Evolutionary conservation across 2,329 filamentous ascomycete species (phyloP), one percentile per base, ranked within the genome.

Genomic region (Fusarium pseudograminearum): DNA sequence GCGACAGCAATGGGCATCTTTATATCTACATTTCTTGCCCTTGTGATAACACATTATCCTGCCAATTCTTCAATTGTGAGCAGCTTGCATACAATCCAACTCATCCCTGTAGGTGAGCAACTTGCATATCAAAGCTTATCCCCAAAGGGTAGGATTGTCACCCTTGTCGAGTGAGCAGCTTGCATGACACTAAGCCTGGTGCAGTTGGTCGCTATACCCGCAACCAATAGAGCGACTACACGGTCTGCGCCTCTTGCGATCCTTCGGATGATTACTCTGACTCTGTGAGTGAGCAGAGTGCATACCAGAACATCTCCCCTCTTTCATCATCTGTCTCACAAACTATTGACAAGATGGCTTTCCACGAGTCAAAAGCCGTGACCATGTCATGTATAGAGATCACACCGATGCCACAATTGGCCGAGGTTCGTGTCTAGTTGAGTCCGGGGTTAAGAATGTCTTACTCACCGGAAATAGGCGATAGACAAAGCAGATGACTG

Each of bases 401-500:
- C 33, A 57, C 44, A 31, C 42, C 36, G 1, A 68, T 68, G 65
- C 45, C 65, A 2, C 59, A 69, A 34, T 46, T 68, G 12, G 48
- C 34, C 1, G 65, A 66, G 41, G 66, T 69, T 42, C 7, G 54
- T 65, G 6, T 20, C 1, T 2, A 12, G 7, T 0, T 0, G 2
- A 5, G 7, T 8, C 9, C 4, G 9, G 3, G 18, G 2, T 12
- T 5, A 24, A 30, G 28, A 30, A n/a, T 18, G 33, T 28, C 20
- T 50, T 44, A 5, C 40, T 68, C n/a, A 68, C 57, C 33, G 18
- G 40, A 26, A 68, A 66, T 46, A 83, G 80, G 81, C 80, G 10
- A 77, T 65, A 72, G 76, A 67, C 58, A 72, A 48, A 31, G 76
- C 82, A 64, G 83, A 84, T 53, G 78, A 84, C 73, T 84, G 83